Percentiles rank a stretch among this genome's conserved stretches.
Evolutionary conservation across 305 asterid genomes (phyloP).

Genomic region (Solanum aculeatissimum): DNA sequence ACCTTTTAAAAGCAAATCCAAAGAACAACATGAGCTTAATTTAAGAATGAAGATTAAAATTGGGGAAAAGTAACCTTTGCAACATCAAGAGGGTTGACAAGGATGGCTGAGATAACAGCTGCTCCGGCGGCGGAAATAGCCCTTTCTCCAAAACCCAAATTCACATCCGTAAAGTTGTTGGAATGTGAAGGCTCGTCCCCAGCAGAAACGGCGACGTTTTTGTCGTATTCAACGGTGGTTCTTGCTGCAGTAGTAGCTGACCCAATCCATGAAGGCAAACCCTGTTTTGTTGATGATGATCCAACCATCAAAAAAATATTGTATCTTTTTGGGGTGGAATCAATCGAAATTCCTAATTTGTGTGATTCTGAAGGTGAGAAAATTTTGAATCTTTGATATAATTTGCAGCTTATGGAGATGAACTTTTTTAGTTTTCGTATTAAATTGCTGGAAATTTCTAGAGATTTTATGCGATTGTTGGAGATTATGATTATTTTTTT

Average conservation of each 20-base stretch:
- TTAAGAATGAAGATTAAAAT: not conserved
- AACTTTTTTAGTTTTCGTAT: not conserved
- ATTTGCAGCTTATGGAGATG: not conserved
- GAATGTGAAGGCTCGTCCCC: not conserved
- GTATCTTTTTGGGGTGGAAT: not conserved
- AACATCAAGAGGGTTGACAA: slow-evolving; percentile 91
- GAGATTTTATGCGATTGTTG: not conserved
- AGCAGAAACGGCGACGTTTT: slow-evolving; percentile 4
- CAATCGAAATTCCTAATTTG: not conserved
- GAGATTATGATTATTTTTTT: not conserved
- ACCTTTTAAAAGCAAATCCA: not conserved
- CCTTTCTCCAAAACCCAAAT: slow-evolving; percentile 53
- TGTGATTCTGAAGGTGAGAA: not conserved
- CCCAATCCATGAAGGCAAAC: slow-evolving; percentile 50
- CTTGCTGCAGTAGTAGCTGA: slow-evolving; percentile 35
- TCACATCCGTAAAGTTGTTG: slow-evolving; percentile 20
- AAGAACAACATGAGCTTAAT: not conserved
- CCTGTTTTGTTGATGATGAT: slow-evolving; percentile 30
- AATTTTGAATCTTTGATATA: not conserved
- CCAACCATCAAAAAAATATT: slow-evolving; percentile 22
- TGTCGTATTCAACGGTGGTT: slow-evolving; percentile 22
- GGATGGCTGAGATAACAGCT: slow-evolving; percentile 61
- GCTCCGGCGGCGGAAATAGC: slow-evolving; percentile 79
- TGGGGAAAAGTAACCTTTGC: slow-evolving; percentile 46
- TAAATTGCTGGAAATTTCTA: not conserved